Conservation (phyloP, 805 yeast species). For the Saccharomycopsis fodiens region DNA sequence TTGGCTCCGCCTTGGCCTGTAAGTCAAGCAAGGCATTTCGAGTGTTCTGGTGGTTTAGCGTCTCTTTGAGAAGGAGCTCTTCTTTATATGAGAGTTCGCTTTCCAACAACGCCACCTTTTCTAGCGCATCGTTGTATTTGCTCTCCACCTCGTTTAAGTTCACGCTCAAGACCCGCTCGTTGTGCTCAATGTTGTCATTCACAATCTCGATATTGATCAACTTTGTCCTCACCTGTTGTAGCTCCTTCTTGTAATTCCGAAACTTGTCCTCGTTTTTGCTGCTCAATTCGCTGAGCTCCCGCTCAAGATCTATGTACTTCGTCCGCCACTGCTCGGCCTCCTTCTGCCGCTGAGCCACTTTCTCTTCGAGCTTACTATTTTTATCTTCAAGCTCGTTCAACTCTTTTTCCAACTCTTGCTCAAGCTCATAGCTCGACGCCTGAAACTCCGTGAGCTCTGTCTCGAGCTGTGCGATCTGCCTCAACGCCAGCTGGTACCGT, state of each 20-base stretch:
- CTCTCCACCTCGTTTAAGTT: slow-evolving; percentile 30
- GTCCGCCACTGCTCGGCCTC: slow-evolving; percentile 26
- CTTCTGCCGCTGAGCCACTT: slow-evolving; percentile 21
- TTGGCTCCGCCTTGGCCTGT: background rate
- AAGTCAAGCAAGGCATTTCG: slow-evolving; percentile 20
- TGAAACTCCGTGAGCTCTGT: slow-evolving; percentile 36
- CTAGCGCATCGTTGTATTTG: slow-evolving; percentile 31
- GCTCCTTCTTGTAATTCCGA: slow-evolving; percentile 26
- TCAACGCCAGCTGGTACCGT: slow-evolving; percentile 27
- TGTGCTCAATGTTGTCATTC: slow-evolving; percentile 38
- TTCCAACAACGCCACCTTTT: slow-evolving; percentile 33
- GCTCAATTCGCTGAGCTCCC: slow-evolving; percentile 23
- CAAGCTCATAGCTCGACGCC: slow-evolving; percentile 36
- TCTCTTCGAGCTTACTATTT: slow-evolving; percentile 22
- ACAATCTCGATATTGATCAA: slow-evolving; percentile 35
- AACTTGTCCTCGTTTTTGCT: slow-evolving; percentile 24
- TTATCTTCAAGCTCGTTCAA: slow-evolving; percentile 29
- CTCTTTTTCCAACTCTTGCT: slow-evolving; percentile 38
- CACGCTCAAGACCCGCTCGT: slow-evolving; percentile 30
- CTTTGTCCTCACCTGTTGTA: slow-evolving; percentile 26
- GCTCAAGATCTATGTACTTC: slow-evolving; percentile 25
- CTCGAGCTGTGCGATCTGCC: slow-evolving; percentile 34
- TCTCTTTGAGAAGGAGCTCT: slow-evolving; percentile 24
- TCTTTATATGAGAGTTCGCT: slow-evolving; percentile 29
- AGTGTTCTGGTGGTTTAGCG: slow-evolving; percentile 25